A percentile compares a stretch with the other conserved stretches of the same genome.
phyloP scores from a whole-genome alignment of 2,329 filamentous ascomycete genomes.

The Bipolaris victoriae region DNA sequence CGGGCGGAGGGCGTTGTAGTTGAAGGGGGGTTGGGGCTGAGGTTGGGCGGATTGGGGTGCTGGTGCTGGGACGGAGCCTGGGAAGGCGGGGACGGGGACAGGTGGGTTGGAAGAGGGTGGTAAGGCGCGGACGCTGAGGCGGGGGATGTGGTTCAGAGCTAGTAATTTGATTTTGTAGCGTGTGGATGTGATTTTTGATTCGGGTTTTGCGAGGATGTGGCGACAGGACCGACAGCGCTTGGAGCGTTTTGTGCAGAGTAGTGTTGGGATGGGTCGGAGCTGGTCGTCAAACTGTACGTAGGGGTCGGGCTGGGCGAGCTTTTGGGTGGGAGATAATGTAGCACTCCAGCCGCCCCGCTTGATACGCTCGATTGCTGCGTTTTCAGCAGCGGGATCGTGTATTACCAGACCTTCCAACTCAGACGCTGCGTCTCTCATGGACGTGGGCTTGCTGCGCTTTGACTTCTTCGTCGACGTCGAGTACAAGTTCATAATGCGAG shows the following conservation, averaged over 20 bases:
- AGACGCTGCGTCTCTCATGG: conserved; percentile 80
- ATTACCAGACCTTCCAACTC: conserved; percentile 74
- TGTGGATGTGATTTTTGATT: conserved; percentile 85
- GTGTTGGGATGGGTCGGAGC: conserved; percentile 79
- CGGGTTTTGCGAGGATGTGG: conserved; percentile 93
- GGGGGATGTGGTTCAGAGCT: conserved; percentile 83
- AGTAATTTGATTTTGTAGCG: conserved; percentile 93
- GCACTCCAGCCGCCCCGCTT: conserved; percentile 69
- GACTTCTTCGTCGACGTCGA: conserved; percentile 63
- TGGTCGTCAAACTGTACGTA: conserved; percentile 70
- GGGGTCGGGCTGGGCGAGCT: conserved; percentile 56
- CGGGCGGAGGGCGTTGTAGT: conserved; percentile 57
- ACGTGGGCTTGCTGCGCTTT: conserved; percentile 67
- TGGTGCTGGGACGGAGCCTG: conserved; percentile 31
- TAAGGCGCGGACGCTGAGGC: conserved; percentile 73
- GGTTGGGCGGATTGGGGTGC: conserved; percentile 26
- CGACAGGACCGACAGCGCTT: conserved; percentile 93
- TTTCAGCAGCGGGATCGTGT: conserved; percentile 65
- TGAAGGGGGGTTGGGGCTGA: conserved; percentile 39
- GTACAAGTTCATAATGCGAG: conserved; percentile 91
- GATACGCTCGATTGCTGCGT: conserved; percentile 61
- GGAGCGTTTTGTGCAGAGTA: conserved; percentile 88
- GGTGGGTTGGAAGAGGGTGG: conserved; percentile 52
- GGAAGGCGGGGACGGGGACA: conserved; percentile 58
- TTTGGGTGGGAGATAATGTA: conserved; percentile 63